A percentile compares a stretch with the other conserved stretches of the same genome.
Conservation (phyloP, 2,329 filamentous ascomycete species). For the Monosporascus sp. region DNA sequence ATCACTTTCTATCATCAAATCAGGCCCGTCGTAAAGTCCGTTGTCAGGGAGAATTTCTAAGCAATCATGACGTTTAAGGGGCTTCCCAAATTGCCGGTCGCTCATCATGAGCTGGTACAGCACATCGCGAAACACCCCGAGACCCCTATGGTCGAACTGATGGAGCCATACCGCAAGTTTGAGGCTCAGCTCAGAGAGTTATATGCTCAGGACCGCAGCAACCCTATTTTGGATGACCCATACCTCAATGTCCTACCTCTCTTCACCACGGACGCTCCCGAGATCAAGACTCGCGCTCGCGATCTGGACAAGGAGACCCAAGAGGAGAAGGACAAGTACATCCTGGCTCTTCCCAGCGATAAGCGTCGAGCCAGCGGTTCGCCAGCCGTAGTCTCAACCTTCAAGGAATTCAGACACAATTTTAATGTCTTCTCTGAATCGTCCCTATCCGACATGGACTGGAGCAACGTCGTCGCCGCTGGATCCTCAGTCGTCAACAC, state of each 20-base stretch:
- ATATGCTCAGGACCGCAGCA: conserved; percentile 62
- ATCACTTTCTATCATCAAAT: neutral
- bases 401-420: conserved; percentile 71
- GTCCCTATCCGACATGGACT: conserved; percentile 68
- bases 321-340: conserved; percentile 58
- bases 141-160: conserved; percentile 49
- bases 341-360: conserved; percentile 60
- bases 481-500: conserved; percentile 78
- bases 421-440: conserved; percentile 80
- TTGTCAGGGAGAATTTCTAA: neutral
- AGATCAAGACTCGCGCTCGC: conserved; percentile 58
- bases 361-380: conserved; percentile 58
- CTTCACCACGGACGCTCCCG: conserved; percentile 50
- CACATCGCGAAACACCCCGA: conserved; percentile 52
- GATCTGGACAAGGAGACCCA: conserved; percentile 51
- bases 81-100: conserved; percentile 41
- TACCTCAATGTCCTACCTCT: conserved; percentile 61
- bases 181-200: conserved; percentile 61
- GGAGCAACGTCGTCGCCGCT: conserved; percentile 76
- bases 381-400: conserved; percentile 59
- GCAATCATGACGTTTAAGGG: conserved; percentile 30
- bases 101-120: conserved; percentile 37
- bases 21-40: neutral
- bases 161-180: conserved; percentile 62
- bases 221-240: conserved; percentile 50